A percentile compares a stretch with the other conserved stretches of the same genome.
These are phyloP conservation scores for Oenanthe sinensis DNA, from an alignment of 129 eudicot species.

Conservation along the genomic window DNA sequence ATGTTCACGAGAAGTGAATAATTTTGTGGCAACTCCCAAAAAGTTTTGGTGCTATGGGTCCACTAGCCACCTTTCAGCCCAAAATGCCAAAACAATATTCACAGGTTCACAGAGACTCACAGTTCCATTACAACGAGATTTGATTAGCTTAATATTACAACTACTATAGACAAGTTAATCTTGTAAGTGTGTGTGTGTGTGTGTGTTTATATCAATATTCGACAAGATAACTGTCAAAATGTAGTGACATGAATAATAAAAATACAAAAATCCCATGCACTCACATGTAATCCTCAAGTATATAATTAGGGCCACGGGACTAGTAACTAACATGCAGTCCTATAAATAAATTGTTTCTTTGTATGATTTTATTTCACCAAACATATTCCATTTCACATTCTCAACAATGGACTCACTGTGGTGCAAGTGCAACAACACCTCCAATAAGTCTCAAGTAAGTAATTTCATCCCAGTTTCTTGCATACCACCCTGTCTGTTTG, in stretches of 20 bases:
- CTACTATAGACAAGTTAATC: neutral
- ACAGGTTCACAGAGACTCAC: neutral
- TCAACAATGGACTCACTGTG: neutral
- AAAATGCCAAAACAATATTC: slow-evolving; percentile 4
- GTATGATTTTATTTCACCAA: slow-evolving; percentile 17
- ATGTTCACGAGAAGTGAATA: slow-evolving; percentile 22
- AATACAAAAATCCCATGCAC: no score
- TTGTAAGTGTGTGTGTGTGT: neutral
- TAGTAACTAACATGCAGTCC: slow-evolving; percentile 8
- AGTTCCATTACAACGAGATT: neutral
- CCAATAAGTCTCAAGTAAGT: slow-evolving; percentile 1
- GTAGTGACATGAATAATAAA: neutral
- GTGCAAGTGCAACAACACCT: neutral
- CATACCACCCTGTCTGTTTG: neutral
- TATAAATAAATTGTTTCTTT: slow-evolving; percentile 33
- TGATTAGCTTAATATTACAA: neutral
- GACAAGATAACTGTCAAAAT: neutral
- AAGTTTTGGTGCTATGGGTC: neutral
- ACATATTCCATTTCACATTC: slow-evolving; percentile 30
- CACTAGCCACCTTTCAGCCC: slow-evolving; percentile 15
- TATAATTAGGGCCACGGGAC: neutral
- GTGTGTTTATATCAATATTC: no score
- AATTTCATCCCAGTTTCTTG: neutral
- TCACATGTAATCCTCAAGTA: neutral
- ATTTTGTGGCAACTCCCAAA: neutral